These are phyloP conservation scores for Claviceps sp. DNA, from an alignment of 2,329 filamentous ascomycete species.

Conservation along the genomic window DNA sequence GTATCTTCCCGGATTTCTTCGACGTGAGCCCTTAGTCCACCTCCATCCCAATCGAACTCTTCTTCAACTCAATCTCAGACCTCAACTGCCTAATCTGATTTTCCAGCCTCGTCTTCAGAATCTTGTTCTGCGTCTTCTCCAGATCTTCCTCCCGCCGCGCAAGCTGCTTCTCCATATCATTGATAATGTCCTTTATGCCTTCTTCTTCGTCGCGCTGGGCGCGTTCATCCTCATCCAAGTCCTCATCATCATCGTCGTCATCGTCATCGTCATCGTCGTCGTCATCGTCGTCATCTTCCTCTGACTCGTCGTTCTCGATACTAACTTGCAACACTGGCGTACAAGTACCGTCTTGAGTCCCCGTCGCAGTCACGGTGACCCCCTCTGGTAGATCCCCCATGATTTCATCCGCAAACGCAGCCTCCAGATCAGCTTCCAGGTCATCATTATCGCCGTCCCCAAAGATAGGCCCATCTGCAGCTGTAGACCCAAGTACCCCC, in stretches of 20 bases:
- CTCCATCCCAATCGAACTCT: slow-evolving; percentile 29
- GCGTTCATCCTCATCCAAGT: slow-evolving; percentile 40
- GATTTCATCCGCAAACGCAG: slow-evolving; percentile 33
- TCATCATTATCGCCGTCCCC: slow-evolving; percentile 34
- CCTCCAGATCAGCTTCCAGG: slow-evolving; percentile 41
- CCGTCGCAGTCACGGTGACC: slow-evolving; percentile 31
- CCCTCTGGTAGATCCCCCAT: slow-evolving; percentile 28
- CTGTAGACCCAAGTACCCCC: too few relatives aligned
- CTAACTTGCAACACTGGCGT: slow-evolving; percentile 28
- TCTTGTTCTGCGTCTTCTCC: slow-evolving; percentile 28
- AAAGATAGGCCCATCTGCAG: slow-evolving; percentile 14
- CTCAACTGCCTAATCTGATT: slow-evolving; percentile 34
- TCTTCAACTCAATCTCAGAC: slow-evolving; percentile 31
- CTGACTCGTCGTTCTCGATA: slow-evolving; percentile 27
- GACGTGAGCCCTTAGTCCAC: slow-evolving; percentile 17
- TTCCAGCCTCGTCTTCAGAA: slow-evolving; percentile 37
- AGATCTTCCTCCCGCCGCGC: slow-evolving; percentile 30
- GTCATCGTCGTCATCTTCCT: slow-evolving; percentile 27
- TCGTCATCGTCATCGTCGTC: slow-evolving; percentile 28
- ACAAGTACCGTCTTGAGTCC: slow-evolving; percentile 29
- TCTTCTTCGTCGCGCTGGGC: slow-evolving; percentile 36
- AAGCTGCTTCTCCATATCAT: slow-evolving; percentile 38
- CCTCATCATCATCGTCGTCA: slow-evolving; percentile 23
- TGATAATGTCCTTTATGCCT: slow-evolving; percentile 41
- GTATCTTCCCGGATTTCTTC: too few relatives aligned